Evolutionary conservation across 2,329 filamentous ascomycete species (phyloP).

Genomic region (Didymella pinodella): DNA sequence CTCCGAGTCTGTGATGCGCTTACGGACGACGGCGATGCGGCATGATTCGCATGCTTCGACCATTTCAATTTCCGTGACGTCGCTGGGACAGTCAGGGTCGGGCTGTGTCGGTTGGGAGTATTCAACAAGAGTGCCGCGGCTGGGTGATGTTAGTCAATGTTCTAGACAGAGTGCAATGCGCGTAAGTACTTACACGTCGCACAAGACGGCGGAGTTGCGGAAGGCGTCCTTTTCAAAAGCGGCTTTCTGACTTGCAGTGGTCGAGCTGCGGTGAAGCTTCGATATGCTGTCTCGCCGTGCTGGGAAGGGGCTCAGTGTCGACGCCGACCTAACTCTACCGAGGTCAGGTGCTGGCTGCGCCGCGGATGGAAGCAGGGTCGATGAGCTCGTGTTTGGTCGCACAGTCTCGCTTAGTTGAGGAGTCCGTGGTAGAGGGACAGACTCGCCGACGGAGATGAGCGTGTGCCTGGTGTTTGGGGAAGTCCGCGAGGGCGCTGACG

Average conservation of each 20-base stretch:
- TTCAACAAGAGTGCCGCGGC: conserved; percentile 52
- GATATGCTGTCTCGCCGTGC: conserved; percentile 30
- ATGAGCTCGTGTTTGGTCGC: background rate
- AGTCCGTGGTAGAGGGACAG: conserved; percentile 22
- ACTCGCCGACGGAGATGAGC: conserved; percentile 25
- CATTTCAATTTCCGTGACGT: conserved; percentile 50
- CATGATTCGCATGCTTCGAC: conserved; percentile 49
- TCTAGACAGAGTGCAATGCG: background rate
- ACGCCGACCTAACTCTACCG: conserved; percentile 23
- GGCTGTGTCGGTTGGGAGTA: conserved; percentile 50
- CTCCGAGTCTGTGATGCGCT: conserved; percentile 50
- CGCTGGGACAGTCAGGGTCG: conserved; percentile 18
- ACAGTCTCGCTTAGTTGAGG: conserved; percentile 27
- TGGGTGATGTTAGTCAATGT: conserved; percentile 21
- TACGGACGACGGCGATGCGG: conserved; percentile 55
- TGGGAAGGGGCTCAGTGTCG: conserved; percentile 33
- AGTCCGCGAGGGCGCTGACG: conserved; percentile 18
- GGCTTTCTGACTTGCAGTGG: conserved; percentile 45
- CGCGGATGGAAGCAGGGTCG: conserved; percentile 31
- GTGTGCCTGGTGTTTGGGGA: conserved; percentile 23
- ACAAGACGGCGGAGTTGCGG: conserved; percentile 55
- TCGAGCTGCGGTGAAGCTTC: conserved; percentile 42
- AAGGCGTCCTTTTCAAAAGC: conserved; percentile 54
- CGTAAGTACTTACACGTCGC: conserved; percentile 50
- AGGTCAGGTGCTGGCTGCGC: conserved; percentile 12